Base-by-base conservation (phyloP, 2,329 filamentous ascomycete species). In the Colletotrichum sp. region DNA sequence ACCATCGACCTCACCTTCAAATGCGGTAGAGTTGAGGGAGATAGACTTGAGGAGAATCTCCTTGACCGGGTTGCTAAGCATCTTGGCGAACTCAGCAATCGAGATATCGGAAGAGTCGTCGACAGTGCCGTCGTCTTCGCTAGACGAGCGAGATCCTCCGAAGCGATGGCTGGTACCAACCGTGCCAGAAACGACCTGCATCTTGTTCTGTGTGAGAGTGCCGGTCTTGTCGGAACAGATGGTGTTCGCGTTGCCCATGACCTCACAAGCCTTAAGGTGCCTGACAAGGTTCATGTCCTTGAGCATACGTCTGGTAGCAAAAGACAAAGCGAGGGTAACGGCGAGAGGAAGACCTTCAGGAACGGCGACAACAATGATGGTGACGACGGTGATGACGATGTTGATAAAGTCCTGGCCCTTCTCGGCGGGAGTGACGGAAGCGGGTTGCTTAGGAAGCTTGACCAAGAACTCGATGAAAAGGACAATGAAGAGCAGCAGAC, bases 391-490 rank as follows among this genome's bases (percentile, higher is more conserved):
- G 78, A 96, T 95, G 80, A 96, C 92, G 76, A 95, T 95, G 76
- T 93, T 90, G 79, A 95, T 88, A 80, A 95, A 95, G 69, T 91
- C 89, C 81, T 96, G 95, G 10, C 94, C 96, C 86, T 98, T 98
- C 69, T 92, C 84, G 4, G 95, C 92, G 5, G 95, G 89, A 0
- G 89, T 89, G 3, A 86, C 86, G 5, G 81, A 78, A 74, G 91
- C 88, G 21, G 78, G 78, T 84, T 86, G 71, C 84, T 89, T 82
- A 7, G 88, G 87, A 5, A 98, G 89, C 15, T 91, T 86, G 64
- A 93, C 95, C 12, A 97, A 88, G 82, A 98, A 98, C 80, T 95
- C 91, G 86, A 98, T 96, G 81, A 98, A 92, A 16, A 98, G 89
- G 62, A 98, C 94, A 63, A 96, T 89, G 85, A 98, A 98, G 63